Evolutionary conservation across 768 basidiomycete species (phyloP), one percentile per base, ranked within the genome.

Genomic region (Boletus pseudo-olivaceus): DNA sequence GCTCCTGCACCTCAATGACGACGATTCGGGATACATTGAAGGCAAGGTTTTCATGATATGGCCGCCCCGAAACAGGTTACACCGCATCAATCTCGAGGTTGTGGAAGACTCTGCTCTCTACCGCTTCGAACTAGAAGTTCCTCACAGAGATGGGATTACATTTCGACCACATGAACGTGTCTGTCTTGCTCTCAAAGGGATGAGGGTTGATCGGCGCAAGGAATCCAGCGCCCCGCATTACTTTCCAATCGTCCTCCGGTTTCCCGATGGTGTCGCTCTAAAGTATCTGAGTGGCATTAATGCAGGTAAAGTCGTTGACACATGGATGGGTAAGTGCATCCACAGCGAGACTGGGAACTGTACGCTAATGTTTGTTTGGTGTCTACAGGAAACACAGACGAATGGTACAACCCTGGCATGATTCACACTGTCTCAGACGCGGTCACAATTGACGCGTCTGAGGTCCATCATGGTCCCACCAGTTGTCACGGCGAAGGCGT

Each of bases 171-270:
- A 69, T 3, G 78, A 82, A 51, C 67, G 68, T 38, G 59, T 85
- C 26, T 65, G 65, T n/a, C 49, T 85, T n/a, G 73, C 78, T 17
- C 72, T 84, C 19, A 76, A 73, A 53, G 81, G 80, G 2, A 71
- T 71, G 26, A 55, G 53, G 27, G 54, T 82, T 20, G 68, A 69
- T 35, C 67, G 43, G 37, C 68, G 66, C 47, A 35, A 51, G 26
- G 62, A 62, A 19, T 62, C 60, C 29, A 71, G 66, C 38, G 60
- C 67, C 11, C 59, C 65, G 6, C 69, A 65, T 47, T 70, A 56
- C 23, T 62, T 79, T n/a, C 73, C 77, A 30, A 64, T 82, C 52
- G 56, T 61, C 19, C 65, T 85, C 53, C 57, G 65, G 30, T 84
- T 75, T 56, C 60, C 66, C 4, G 65, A 74, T 5, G 82, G 82